phyloP scores from a whole-genome alignment of 768 basidiomycete genomes.

The Omphalotus guepiniiformis region DNA sequence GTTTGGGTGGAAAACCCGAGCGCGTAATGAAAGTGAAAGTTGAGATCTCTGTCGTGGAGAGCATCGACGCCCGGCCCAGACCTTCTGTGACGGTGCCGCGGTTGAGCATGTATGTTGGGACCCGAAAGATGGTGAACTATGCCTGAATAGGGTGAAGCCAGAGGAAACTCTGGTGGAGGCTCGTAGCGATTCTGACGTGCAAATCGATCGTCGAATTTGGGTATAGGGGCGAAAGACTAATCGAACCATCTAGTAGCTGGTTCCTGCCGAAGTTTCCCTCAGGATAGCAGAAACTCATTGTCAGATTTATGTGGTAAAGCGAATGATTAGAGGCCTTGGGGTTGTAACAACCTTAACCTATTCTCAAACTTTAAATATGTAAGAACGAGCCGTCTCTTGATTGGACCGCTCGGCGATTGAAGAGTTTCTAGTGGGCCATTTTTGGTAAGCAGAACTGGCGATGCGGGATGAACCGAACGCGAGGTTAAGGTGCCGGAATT shows the following conservation, averaged over 20 bases:
- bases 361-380: constrained; percentile 82
- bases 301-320: constrained; percentile 70
- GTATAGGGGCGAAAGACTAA: constrained; percentile 97
- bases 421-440: constrained; percentile 80
- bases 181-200: constrained; percentile 95
- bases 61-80: constrained; percentile 75
- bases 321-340: constrained; percentile 92
- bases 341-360: constrained; percentile 86
- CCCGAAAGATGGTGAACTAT: constrained; percentile 92
- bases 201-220: constrained; percentile 94
- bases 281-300: constrained; percentile 51
- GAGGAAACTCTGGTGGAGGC: constrained; percentile 96
- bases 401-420: constrained; percentile 79
- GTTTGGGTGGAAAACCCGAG: too few species aligned
- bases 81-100: constrained; percentile 70
- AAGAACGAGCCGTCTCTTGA: constrained; percentile 81
- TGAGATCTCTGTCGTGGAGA: constrained; percentile 55
- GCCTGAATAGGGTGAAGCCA: constrained; percentile 83
- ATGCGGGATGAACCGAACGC: constrained; percentile 68
- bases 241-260: constrained; percentile 93
- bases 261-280: constrained; percentile 89
- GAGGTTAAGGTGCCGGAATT: constrained; percentile 77
- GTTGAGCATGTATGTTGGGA: constrained; percentile 84
- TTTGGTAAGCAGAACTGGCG: constrained; percentile 70
- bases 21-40: too few species aligned